phyloP scores from a whole-genome alignment of 148 eudicot genomes.

The Arbutus unedo region DNA sequence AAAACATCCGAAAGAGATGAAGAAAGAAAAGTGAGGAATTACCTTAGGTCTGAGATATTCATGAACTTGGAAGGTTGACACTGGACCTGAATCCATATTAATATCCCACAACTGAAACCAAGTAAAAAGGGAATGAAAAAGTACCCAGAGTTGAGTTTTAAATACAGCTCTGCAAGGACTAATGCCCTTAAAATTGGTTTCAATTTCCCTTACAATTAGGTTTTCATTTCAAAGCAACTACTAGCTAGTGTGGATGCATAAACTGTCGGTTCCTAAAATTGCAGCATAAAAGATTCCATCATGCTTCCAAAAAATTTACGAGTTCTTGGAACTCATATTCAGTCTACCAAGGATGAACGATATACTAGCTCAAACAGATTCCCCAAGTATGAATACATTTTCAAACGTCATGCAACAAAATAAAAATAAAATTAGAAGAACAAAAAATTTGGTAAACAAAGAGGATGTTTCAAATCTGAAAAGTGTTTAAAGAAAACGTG shows the following conservation, averaged over 20 bases:
- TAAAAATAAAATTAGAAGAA: background rate
- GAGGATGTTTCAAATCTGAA: background rate
- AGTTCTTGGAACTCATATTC: background rate
- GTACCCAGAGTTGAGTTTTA: background rate
- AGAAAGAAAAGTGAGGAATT: slow-evolving; percentile 1
- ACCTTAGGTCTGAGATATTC: slow-evolving; percentile 98
- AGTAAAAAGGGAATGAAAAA: slow-evolving; percentile 10
- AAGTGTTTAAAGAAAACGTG: background rate
- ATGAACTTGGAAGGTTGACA: slow-evolving; percentile 91
- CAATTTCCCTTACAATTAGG: background rate
- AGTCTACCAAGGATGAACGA: background rate
- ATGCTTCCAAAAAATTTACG: background rate
- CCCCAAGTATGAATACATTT: background rate
- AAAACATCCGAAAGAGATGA: background rate
- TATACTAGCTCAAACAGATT: background rate
- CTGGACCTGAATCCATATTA: slow-evolving; percentile 99
- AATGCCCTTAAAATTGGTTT: slow-evolving; percentile 4
- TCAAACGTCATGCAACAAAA: background rate
- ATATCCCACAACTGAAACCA: slow-evolving; percentile 93
- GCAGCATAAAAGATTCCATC: background rate
- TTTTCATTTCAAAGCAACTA: background rate
- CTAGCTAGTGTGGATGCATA: background rate
- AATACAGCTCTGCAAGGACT: background rate
- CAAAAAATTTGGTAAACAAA: background rate
- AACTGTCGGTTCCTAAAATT: slow-evolving; percentile 4